Conservation (phyloP, 2,329 filamentous ascomycete species). For the Calonectria hawksworthii region DNA sequence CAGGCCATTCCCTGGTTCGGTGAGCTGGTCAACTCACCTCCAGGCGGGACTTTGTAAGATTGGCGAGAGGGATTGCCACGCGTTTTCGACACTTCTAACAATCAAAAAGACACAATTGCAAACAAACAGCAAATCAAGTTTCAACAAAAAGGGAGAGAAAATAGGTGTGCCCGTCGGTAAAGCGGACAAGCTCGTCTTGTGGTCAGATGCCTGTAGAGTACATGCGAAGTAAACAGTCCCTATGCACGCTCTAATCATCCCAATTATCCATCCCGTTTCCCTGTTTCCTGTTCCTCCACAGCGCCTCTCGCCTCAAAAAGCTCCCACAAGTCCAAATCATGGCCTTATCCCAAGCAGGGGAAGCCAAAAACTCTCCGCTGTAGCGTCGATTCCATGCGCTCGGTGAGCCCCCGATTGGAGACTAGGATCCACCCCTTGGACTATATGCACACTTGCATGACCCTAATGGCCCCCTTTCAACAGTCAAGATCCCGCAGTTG, state of each 20-base stretch:
- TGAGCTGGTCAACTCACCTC: neutral
- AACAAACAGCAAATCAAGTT: neutral
- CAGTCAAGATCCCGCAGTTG: conserved; percentile 8
- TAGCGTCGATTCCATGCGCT: conserved; percentile 12
- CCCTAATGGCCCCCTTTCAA: neutral
- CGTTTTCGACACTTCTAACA: neutral
- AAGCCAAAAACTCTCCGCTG: conserved; percentile 18
- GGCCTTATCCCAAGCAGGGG: conserved; percentile 11
- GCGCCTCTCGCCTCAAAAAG: conserved; percentile 32
- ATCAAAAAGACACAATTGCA: neutral
- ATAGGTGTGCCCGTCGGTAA: neutral
- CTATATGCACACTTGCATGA: neutral
- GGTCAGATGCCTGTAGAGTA: conserved; percentile 9
- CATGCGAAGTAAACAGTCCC: conserved; percentile 26
- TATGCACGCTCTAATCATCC: conserved; percentile 43
- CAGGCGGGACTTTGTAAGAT: neutral
- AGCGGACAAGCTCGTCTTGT: conserved; percentile 11
- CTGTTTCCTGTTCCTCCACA: conserved; percentile 26
- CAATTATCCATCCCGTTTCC: conserved; percentile 31
- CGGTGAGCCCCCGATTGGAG: neutral
- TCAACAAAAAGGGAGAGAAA: neutral
- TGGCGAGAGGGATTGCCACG: neutral
- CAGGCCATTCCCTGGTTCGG: neutral
- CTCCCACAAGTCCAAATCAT: conserved; percentile 5
- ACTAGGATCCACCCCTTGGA: conserved; percentile 5